Evolutionary conservation across 2,329 filamentous ascomycete species (phyloP).

Genomic region (Hypoxylon sp.): DNA sequence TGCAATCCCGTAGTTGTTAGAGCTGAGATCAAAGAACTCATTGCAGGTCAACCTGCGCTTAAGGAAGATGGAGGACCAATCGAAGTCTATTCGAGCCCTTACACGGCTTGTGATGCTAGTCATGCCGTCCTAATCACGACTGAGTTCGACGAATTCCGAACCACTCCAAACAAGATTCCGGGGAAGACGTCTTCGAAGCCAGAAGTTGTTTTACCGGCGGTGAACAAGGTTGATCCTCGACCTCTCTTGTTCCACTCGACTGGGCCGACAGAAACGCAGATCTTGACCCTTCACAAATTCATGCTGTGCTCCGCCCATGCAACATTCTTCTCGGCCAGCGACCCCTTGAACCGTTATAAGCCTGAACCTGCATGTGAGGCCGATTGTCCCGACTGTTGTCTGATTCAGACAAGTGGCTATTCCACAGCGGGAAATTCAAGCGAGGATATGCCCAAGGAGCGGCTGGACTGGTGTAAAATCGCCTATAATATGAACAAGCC

Average conservation of each 20-base stretch:
- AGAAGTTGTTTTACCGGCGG: background rate
- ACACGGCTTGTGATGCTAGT: slow-evolving; percentile 65
- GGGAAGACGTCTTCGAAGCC: slow-evolving; percentile 5
- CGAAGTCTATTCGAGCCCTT: slow-evolving; percentile 63
- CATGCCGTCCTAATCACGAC: slow-evolving; percentile 69
- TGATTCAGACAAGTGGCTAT: slow-evolving; percentile 59
- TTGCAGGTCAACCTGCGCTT: slow-evolving; percentile 54
- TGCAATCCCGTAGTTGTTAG: slow-evolving; percentile 67
- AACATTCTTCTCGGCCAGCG: slow-evolving; percentile 49
- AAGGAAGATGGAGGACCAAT: slow-evolving; percentile 61
- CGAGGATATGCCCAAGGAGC: slow-evolving; percentile 64
- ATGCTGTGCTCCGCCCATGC: slow-evolving; percentile 55
- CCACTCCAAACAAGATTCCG: slow-evolving; percentile 44
- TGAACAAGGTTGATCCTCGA: slow-evolving; percentile 59
- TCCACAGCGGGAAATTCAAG: slow-evolving; percentile 61
- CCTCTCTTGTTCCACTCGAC: slow-evolving; percentile 59
- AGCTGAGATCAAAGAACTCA: slow-evolving; percentile 64
- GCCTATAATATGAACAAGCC: slow-evolving; percentile 66
- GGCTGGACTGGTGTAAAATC: slow-evolving; percentile 67
- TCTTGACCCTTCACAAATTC: slow-evolving; percentile 64
- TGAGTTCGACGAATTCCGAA: slow-evolving; percentile 70
- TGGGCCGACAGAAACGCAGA: slow-evolving; percentile 61
- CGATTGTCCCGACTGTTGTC: slow-evolving; percentile 66
- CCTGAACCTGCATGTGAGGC: slow-evolving; percentile 61
- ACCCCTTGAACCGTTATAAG: slow-evolving; percentile 64